Percentiles rank a stretch among this genome's conserved stretches.
phyloP scores from a whole-genome alignment of 768 basidiomycete species.

The Ramaria rubella region DNA sequence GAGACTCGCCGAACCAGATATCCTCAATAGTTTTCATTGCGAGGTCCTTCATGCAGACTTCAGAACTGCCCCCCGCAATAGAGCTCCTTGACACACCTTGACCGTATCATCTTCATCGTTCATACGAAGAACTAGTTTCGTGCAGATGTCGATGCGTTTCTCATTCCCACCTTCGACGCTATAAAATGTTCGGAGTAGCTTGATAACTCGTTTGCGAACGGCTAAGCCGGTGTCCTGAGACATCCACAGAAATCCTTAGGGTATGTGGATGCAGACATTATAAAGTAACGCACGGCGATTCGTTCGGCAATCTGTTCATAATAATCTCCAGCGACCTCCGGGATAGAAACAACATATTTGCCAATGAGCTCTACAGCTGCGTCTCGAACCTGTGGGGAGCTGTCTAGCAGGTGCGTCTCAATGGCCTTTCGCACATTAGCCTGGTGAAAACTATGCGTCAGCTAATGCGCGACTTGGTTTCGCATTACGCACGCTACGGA shows the following conservation, averaged over 20 bases:
- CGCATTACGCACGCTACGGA: constrained; percentile 53
- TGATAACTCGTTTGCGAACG: constrained; percentile 94
- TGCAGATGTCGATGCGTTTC: constrained; percentile 73
- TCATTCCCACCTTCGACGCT: constrained; percentile 48
- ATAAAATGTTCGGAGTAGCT: constrained; percentile 83
- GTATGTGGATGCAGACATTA: background rate
- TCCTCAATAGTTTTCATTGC: constrained; percentile 88
- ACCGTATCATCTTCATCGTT: constrained; percentile 92
- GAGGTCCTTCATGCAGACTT: constrained; percentile 45
- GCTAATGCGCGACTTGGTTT: background rate
- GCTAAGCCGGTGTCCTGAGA: constrained; percentile 85
- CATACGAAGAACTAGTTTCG: constrained; percentile 74
- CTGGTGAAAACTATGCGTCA: constrained; percentile 31
- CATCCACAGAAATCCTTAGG: background rate
- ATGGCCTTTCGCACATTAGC: constrained; percentile 77
- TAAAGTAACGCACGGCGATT: constrained; percentile 59
- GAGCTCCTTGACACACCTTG: constrained; percentile 37
- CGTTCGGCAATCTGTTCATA: constrained; percentile 84
- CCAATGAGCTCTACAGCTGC: constrained; percentile 96
- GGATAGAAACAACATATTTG: constrained; percentile 90
- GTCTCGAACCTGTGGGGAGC: constrained; percentile 91
- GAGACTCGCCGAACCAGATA: constrained; percentile 64
- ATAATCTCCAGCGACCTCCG: constrained; percentile 84
- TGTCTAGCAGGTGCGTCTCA: constrained; percentile 84
- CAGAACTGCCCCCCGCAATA: background rate